These are phyloP conservation scores for Epichloe coenophiala DNA, from an alignment of 2,329 filamentous ascomycete genomes.

Conservation along the genomic window DNA sequence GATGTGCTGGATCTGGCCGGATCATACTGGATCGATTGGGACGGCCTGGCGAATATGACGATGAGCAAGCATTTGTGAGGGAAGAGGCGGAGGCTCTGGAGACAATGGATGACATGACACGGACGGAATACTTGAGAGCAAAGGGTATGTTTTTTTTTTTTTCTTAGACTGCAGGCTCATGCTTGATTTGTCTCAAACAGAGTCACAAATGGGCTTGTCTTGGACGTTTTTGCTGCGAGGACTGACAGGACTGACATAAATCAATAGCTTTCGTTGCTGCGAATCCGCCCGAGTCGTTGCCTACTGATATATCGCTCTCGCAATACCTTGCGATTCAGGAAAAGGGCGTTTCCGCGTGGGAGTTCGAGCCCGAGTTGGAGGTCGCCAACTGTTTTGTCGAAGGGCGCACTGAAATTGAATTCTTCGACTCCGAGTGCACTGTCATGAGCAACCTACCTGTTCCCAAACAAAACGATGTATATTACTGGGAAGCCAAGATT, in stretches of 20 bases:
- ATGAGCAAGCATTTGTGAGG: conserved; percentile 85
- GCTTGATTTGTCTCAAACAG: too few relatives aligned
- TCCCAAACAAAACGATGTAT: conserved; percentile 97
- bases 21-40: conserved; percentile 91
- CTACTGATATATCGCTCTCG: conserved; percentile 93
- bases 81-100: conserved; percentile 94
- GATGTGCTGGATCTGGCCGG: conserved; percentile 60
- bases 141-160: conserved; percentile 56
- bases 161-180: too few relatives aligned
- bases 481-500: conserved; percentile 98
- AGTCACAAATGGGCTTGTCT: too few relatives aligned
- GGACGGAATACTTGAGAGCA: conserved; percentile 81
- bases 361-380: conserved; percentile 97
- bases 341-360: conserved; percentile 98
- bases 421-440: conserved; percentile 95
- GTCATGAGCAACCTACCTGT: conserved; percentile 95
- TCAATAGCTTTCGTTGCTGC: conserved; percentile 74
- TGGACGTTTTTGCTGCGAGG: neutral
- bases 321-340: conserved; percentile 98
- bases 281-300: conserved; percentile 87
- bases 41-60: conserved; percentile 89
- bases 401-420: conserved; percentile 90
- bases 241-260: conserved; percentile 7
- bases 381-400: conserved; percentile 99
- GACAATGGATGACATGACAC: conserved; percentile 84